Percentiles rank a stretch among this genome's conserved stretches.
phyloP scores from a whole-genome alignment of 768 basidiomycete genomes.

The Coprinellus aureogranulatus region DNA sequence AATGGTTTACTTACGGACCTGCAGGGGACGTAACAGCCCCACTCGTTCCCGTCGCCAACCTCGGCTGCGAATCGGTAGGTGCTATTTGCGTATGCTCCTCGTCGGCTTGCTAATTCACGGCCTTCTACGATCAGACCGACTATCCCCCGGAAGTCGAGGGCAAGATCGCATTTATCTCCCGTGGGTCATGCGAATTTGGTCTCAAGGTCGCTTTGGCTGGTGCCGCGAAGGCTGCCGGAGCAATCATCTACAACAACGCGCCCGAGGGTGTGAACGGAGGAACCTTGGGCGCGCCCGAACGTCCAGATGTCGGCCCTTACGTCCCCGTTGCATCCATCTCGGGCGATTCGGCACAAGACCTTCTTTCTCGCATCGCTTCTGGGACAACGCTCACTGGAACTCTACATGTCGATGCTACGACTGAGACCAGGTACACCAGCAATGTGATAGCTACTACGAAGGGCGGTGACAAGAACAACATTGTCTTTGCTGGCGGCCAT shows the following conservation, averaged over 20 bases:
- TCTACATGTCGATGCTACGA: slow-evolving; percentile 23
- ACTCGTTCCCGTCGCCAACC: slow-evolving; percentile 20
- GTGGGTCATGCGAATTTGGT: slow-evolving; percentile 27
- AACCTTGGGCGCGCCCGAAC: slow-evolving; percentile 18
- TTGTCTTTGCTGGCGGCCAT: slow-evolving; percentile 28
- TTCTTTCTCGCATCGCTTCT: slow-evolving; percentile 18
- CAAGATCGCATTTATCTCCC: slow-evolving; percentile 28
- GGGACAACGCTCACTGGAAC: slow-evolving; percentile 21
- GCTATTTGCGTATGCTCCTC: background rate
- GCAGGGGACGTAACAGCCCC: slow-evolving; percentile 23
- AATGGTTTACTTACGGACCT: slow-evolving; percentile 23
- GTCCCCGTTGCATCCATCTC: slow-evolving; percentile 23
- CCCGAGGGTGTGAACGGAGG: slow-evolving; percentile 19
- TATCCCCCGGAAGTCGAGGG: slow-evolving; percentile 24
- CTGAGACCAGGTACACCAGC: slow-evolving; percentile 23
- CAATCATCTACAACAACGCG: slow-evolving; percentile 28
- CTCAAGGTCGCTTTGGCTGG: slow-evolving; percentile 24
- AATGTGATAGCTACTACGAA: slow-evolving; percentile 33
- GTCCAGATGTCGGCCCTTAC: slow-evolving; percentile 23
- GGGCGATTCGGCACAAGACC: slow-evolving; percentile 21
- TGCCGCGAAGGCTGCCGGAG: slow-evolving; percentile 21
- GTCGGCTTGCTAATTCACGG: background rate
- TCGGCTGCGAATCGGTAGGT: slow-evolving; percentile 25
- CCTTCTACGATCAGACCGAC: slow-evolving; percentile 14
- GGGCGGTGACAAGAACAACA: slow-evolving; percentile 27